Base-by-base conservation (phyloP, 805 yeast genomes). In the Sugiyamaella mastotermitis region DNA sequence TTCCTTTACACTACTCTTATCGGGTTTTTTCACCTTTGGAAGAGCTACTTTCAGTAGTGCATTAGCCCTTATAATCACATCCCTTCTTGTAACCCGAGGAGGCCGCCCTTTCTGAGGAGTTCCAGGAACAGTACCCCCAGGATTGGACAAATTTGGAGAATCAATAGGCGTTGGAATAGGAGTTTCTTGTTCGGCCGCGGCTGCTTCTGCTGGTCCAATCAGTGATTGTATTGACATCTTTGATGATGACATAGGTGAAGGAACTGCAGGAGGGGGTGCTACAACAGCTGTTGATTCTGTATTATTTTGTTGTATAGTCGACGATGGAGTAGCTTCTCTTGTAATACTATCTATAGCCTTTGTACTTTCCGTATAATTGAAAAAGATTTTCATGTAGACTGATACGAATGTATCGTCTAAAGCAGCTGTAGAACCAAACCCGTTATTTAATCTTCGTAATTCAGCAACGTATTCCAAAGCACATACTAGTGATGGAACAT, bases 361-460 rank as follows among this genome's bases (percentile, higher is more conserved):
- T 11, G 14, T 27, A 13, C 17, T 6, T 13, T 41, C 42, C 22
- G 36, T 31, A 35, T 46, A 31, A 11, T 20, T 20, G 15, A 18
- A 22, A 8, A 9, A 80, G 6, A 81, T 53, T 38, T 64, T 65
- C 51, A 84, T 58, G 50, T 69, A 85, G 0, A 81, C 54, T 5
- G 80, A 71, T 24, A 78, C 77, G 43, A 74, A 74, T 0, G 84
- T 72, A 45, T 84, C 92, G 56, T 84, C 95, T 38, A 83, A 72
- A 0, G 85, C 76, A 1, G 57, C 56, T 0, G 92, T 82, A 2
- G 92, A 77, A 0, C 87, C 90, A 56, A 79, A 80, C 0, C 94
- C 94, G 54, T 80, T 83, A 43, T 86, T 84, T 60, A 81, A 68
- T 42, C 80, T 72, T 45, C 84, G 68, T 50, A 83, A 66, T 35